phyloP scores from a whole-genome alignment of 345 rosid genomes.

The Corchorus capsularis region DNA sequence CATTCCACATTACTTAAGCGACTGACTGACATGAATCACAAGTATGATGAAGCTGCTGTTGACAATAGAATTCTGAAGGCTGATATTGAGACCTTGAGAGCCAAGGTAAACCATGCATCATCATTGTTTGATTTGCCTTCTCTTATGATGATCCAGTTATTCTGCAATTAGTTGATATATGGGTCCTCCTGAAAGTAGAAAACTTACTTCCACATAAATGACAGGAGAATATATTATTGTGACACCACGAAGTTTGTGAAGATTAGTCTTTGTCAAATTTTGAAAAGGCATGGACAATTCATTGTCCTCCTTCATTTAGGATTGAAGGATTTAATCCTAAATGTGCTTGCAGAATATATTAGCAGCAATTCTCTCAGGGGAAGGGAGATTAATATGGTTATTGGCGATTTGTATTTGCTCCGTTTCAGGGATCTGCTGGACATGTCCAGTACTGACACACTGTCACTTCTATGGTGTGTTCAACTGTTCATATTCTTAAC shows the following conservation, averaged over 20 bases:
- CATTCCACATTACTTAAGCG: slow-evolving; percentile 67
- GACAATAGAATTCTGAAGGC: slow-evolving; percentile 93
- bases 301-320: slow-evolving; percentile 9
- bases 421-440: slow-evolving; percentile 5
- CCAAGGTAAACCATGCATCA: slow-evolving; percentile 55
- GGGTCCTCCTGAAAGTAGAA: slow-evolving; percentile 7
- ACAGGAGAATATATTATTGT: slow-evolving; percentile 5
- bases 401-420: slow-evolving; percentile 2
- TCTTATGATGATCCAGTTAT: not conserved
- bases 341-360: not conserved
- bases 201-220: slow-evolving; percentile 5
- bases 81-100: slow-evolving; percentile 87
- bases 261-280: slow-evolving; percentile 6
- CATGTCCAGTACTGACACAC: slow-evolving; percentile 13
- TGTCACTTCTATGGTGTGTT: slow-evolving; percentile 14
- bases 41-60: slow-evolving; percentile 78
- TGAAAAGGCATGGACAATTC: slow-evolving; percentile 9
- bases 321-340: not conserved
- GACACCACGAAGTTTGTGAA: slow-evolving; percentile 7
- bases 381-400: slow-evolving; percentile 9
- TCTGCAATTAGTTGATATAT: not conserved
- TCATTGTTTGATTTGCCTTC: not conserved
- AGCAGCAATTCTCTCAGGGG: not conserved
- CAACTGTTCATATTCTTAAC: not conserved
- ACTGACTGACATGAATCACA: slow-evolving; percentile 68